These are phyloP conservation scores for Triadica sebifera DNA, from an alignment of 345 rosid genomes.

Conservation along the genomic window DNA sequence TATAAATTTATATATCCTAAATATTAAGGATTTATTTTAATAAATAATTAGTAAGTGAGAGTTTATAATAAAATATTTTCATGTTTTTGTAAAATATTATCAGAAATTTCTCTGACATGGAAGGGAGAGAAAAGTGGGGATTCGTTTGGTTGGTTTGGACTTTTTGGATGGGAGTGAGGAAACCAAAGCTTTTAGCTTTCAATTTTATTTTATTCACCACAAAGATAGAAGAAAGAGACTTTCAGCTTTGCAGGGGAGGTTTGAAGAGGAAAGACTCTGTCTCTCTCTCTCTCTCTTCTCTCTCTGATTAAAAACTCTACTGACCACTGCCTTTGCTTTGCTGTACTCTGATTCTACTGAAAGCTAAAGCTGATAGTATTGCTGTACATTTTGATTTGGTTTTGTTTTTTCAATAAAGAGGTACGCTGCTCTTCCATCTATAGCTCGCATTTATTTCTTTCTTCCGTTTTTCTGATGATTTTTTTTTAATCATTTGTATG, in stretches of 20 bases:
- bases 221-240: neutral
- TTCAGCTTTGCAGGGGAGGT: neutral
- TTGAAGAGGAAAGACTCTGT: neutral
- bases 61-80: too few species aligned
- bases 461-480: neutral
- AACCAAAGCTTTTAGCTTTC: neutral
- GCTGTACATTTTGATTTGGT: neutral
- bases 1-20: too few species aligned
- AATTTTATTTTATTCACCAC: neutral
- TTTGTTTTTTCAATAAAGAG: neutral
- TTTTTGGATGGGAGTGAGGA: neutral
- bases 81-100: too few species aligned
- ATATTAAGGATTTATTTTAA: too few species aligned
- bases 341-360: neutral
- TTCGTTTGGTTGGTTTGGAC: conserved; percentile 1
- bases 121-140: conserved; percentile 12
- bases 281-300: neutral
- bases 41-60: too few species aligned
- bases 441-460: neutral
- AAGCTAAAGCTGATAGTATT: neutral
- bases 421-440: neutral
- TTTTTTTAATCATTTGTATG: too few species aligned
- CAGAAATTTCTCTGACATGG: neutral
- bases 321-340: neutral
- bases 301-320: neutral